These are phyloP conservation scores for Heterobasidion annosum DNA, from an alignment of 1,284 basidiomycete genomes.

Conservation along the genomic window DNA sequence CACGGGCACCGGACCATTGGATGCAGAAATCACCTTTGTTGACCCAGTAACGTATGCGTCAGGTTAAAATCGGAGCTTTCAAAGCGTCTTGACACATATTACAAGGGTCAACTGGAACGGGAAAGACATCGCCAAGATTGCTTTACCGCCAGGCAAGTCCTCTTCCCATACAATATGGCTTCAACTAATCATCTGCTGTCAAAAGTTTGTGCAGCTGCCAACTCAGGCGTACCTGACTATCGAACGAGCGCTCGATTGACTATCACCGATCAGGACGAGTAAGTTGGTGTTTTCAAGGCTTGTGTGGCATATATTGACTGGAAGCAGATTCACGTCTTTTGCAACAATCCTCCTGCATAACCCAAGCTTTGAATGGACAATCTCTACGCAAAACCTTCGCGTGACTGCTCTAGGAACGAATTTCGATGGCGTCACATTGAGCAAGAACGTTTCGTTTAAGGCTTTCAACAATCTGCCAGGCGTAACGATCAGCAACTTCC, in stretches of 20 bases:
- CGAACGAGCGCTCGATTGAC: constrained; percentile 38
- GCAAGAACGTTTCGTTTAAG: constrained; percentile 58
- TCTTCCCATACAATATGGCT: neutral
- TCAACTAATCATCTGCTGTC: neutral
- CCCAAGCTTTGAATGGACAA: constrained; percentile 61
- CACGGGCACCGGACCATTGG: constrained; percentile 55
- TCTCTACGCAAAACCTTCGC: constrained; percentile 53
- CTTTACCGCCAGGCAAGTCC: constrained; percentile 10
- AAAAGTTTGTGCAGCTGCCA: constrained; percentile 61
- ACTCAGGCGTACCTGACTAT: constrained; percentile 61
- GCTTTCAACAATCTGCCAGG: constrained; percentile 68
- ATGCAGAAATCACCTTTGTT: constrained; percentile 52
- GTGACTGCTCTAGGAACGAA: constrained; percentile 62
- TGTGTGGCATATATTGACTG: neutral
- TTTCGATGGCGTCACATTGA: constrained; percentile 58
- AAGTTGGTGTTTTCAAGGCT: constrained; percentile 13
- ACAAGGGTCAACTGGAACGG: constrained; percentile 34
- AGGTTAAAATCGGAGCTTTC: too few species aligned
- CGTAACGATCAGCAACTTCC: constrained; percentile 63
- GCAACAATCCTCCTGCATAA: constrained; percentile 62
- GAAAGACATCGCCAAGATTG: constrained; percentile 56
- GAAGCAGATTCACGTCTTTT: constrained; percentile 55
- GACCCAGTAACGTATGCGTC: constrained; percentile 38
- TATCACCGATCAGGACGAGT: constrained; percentile 44
- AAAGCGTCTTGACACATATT: neutral